Evolutionary conservation across 148 eudicot species (phyloP), one percentile per base, ranked within the genome.

Genomic region (Chenopodium quinoa): DNA sequence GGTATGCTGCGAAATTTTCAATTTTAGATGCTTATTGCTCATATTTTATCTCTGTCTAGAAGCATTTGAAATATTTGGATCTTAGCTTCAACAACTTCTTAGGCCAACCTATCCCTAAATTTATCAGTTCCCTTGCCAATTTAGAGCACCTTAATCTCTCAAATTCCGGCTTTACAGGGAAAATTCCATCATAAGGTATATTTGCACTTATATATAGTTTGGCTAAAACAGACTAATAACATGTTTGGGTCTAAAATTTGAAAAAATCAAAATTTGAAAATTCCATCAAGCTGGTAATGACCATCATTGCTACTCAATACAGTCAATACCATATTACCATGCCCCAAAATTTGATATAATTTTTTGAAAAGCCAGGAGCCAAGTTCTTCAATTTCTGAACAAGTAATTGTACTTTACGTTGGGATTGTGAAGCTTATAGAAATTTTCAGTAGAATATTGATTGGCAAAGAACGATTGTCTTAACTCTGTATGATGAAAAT

Each of bases 131-230:
- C 46, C 54, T 70, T 22, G 20, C 66, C 34, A 54, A 34, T 56
- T 79, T 79, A 54, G 47, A 71, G 50, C 67, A 54, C 52, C 81
- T 79, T 34, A 71, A 79, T 75, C 75, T 79, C 48, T 56, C 76
- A 6, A n/a, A 58, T 32, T 11, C 67, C 19, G 31, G 67, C n/a
- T 71, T 79, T 71, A 20, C 2, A 0, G 76, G 82, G 7, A 17
- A n/a, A 12, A 32, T 79, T 71, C 76, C 69, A 23, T 23, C 25
- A 23, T 23, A 23, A 23, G 25, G 25, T 23, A 23, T 23, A 23
- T 23, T 23, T 23, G 25, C 25, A 23, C 25, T 23, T 23, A 23
- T 23, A 23, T 23, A 23, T 23, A 23, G 25, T 23, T 23, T 23
- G 25, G 25, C 25, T 23, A 23, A 23, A 23, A 23, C 25, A 23